A percentile compares a stretch with the other conserved stretches of the same genome.
These are phyloP conservation scores for Aspergillus tubingensis DNA, from an alignment of 2,329 filamentous ascomycete species.

Conservation along the genomic window DNA sequence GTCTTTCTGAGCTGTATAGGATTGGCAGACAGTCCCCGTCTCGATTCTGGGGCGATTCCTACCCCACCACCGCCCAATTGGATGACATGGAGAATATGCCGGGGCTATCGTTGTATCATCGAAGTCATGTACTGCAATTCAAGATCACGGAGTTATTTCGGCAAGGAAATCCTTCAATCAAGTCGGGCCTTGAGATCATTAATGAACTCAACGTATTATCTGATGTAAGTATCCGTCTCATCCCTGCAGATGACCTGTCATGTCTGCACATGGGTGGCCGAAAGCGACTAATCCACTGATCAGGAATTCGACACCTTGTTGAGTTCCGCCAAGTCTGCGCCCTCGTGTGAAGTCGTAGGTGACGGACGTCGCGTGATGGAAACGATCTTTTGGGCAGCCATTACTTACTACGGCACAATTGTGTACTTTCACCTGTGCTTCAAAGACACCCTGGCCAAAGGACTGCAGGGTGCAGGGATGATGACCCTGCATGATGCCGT, in stretches of 20 bases:
- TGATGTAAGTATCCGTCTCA: slow-evolving; percentile 17
- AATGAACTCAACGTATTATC: slow-evolving; percentile 23
- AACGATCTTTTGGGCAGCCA: slow-evolving; percentile 28
- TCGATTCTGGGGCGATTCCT: slow-evolving; percentile 29
- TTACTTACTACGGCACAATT: slow-evolving; percentile 26
- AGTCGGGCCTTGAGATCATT: slow-evolving; percentile 21
- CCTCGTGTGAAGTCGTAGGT: slow-evolving; percentile 22
- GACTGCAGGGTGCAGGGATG: slow-evolving; percentile 8
- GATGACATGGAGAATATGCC: slow-evolving; percentile 32
- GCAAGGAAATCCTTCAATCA: slow-evolving; percentile 11
- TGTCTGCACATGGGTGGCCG: not conserved
- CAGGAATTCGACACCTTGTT: slow-evolving; percentile 29
- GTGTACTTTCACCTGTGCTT: slow-evolving; percentile 30
- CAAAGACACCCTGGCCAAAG: slow-evolving; percentile 11
- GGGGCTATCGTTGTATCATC: slow-evolving; percentile 25
- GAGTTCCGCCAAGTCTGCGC: slow-evolving; percentile 18
- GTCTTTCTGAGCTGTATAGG: slow-evolving; percentile 26
- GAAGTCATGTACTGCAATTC: slow-evolving; percentile 29
- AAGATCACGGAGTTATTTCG: slow-evolving; percentile 27
- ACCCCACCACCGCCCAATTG: slow-evolving; percentile 26
- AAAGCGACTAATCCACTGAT: not conserved
- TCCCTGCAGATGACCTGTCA: not conserved
- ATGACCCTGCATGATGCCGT: slow-evolving; percentile 23
- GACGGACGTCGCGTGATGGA: slow-evolving; percentile 26
- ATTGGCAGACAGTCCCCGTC: slow-evolving; percentile 30